phyloP scores from a whole-genome alignment of 1,139 yeast species.

The Taphrina deformans region DNA sequence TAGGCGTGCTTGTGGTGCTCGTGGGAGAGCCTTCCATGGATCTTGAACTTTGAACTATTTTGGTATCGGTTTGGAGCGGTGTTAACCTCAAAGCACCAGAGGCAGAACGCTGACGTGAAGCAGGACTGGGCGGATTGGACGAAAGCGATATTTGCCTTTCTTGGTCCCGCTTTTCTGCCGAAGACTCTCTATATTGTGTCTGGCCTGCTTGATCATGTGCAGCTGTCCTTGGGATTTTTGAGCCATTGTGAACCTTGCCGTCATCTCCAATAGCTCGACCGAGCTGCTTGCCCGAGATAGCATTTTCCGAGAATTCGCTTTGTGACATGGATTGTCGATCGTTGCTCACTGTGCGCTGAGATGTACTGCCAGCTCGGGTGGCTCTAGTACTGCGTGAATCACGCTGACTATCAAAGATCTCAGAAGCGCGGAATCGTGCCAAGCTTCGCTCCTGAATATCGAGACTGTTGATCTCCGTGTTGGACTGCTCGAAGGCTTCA shows the following conservation, averaged over 20 bases:
- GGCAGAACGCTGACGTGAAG: not conserved
- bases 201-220: not conserved
- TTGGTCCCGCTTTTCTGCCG: not conserved
- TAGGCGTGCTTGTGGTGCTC: not conserved
- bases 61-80: not conserved
- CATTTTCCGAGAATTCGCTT: not conserved
- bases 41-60: not conserved
- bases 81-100: not conserved
- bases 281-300: not conserved
- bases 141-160: not conserved
- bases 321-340: not conserved
- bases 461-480: not conserved
- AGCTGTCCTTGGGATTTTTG: not conserved
- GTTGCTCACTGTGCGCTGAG: not conserved
- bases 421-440: slow-evolving; percentile 1
- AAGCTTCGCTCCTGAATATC: not conserved
- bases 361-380: not conserved
- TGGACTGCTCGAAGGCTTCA: not conserved
- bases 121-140: not conserved
- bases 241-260: not conserved
- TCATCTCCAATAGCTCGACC: not conserved
- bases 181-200: not conserved
- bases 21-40: not conserved
- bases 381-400: not conserved
- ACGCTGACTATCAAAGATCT: not conserved